A percentile compares a stretch with the other conserved stretches of the same genome.
Conservation (phyloP, 768 basidiomycete genomes). For the Phaffia australis region DNA sequence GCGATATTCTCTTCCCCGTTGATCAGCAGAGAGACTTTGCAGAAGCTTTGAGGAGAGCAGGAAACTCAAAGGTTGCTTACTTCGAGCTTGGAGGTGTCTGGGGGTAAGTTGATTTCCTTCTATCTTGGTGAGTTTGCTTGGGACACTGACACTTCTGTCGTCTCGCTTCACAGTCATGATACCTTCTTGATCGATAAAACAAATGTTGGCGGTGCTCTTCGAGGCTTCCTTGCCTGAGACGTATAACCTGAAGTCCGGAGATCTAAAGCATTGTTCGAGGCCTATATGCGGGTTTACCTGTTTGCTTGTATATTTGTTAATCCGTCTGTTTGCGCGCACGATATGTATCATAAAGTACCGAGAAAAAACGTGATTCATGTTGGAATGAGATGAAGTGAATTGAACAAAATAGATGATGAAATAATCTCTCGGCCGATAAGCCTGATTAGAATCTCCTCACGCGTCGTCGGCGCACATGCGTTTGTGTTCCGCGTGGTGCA, state of each 20-base stretch:
- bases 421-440: no score
- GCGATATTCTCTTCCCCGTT: slow-evolving; percentile 90
- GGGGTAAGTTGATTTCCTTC: slow-evolving; percentile 45
- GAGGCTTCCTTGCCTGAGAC: slow-evolving; percentile 21
- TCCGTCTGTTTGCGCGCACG: no score
- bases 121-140: neutral
- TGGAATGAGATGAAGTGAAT: no score
- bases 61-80: slow-evolving; percentile 80
- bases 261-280: neutral
- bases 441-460: no score
- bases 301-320: neutral
- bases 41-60: slow-evolving; percentile 79
- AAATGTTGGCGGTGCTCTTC: slow-evolving; percentile 25
- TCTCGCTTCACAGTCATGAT: slow-evolving; percentile 10
- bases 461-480: no score
- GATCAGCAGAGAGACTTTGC: slow-evolving; percentile 94
- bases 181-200: slow-evolving; percentile 25
- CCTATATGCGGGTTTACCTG: neutral
- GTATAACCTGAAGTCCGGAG: neutral
- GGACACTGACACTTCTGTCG: neutral
- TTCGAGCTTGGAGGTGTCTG: slow-evolving; percentile 98
- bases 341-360: no score
- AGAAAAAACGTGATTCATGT: no score
- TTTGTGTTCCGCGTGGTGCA: no score
- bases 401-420: no score